These are phyloP conservation scores for Plasmodium inui DNA, from an alignment of 169 alveolate species.

Conservation along the genomic window DNA sequence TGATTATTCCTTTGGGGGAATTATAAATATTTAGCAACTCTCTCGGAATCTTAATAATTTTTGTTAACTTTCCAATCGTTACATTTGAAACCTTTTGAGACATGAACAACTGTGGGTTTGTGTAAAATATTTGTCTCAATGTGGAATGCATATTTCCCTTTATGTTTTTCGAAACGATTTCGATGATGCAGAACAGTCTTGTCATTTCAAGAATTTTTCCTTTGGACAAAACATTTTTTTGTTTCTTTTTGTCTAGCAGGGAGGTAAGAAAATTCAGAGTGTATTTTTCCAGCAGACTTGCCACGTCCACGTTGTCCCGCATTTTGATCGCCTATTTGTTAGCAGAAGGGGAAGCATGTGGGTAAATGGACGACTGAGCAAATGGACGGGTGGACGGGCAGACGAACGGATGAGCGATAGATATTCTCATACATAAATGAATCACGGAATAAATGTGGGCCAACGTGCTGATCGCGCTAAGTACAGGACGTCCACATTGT, in stretches of 20 bases:
- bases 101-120: constrained; percentile 64
- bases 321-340: neutral
- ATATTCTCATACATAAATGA: neutral
- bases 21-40: constrained; percentile 72
- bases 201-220: constrained; percentile 48
- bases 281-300: constrained; percentile 31
- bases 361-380: neutral
- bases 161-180: constrained; percentile 35
- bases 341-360: neutral
- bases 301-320: constrained; percentile 17
- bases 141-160: constrained; percentile 47
- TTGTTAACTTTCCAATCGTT: constrained; percentile 73
- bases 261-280: constrained; percentile 21
- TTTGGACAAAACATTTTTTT: constrained; percentile 51
- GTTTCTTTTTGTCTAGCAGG: constrained; percentile 16
- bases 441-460: neutral
- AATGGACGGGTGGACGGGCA: neutral
- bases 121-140: constrained; percentile 79
- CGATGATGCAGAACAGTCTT: constrained; percentile 47
- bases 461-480: neutral
- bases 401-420: neutral
- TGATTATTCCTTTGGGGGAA: constrained; percentile 78
- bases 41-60: constrained; percentile 75
- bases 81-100: constrained; percentile 75
- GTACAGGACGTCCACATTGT: neutral